phyloP scores from a whole-genome alignment of 179 eudicot species.

The Heliamphora ciliata region DNA sequence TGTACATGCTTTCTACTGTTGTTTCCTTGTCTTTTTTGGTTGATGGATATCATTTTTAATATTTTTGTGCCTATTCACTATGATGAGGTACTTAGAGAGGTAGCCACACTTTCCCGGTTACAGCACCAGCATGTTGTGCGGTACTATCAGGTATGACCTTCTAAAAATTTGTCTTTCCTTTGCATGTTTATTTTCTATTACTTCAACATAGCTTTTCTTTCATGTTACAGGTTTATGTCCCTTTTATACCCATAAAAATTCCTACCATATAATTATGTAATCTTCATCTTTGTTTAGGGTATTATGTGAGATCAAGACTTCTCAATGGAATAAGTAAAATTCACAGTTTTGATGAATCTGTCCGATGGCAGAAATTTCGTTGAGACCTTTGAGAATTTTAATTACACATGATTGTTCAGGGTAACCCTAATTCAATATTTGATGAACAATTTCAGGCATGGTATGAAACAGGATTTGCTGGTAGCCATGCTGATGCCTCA shows the following conservation, averaged over 20 bases:
- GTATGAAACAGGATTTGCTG: slow-evolving; percentile 78
- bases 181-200: not conserved
- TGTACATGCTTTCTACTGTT: not conserved
- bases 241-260: not conserved
- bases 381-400: not conserved
- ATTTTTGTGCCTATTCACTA: not conserved
- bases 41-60: not conserved
- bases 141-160: slow-evolving; percentile 71
- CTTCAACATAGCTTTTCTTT: not conserved
- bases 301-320: not conserved
- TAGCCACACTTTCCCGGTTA: slow-evolving; percentile 92
- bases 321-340: not conserved
- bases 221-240: not conserved
- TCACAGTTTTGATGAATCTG: not conserved
- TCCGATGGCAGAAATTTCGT: not conserved
- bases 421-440: slow-evolving; percentile 1
- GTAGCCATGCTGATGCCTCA: slow-evolving; percentile 37
- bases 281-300: not conserved
- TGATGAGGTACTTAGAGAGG: slow-evolving; percentile 58
- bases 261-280: no score
- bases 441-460: slow-evolving; percentile 64
- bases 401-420: not conserved
- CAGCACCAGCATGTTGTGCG: slow-evolving; percentile 98
- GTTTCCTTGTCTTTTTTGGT: not conserved
- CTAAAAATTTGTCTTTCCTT: not conserved